phyloP scores from a whole-genome alignment of 2,329 filamentous ascomycete species.

The Sphaerulina populicola region DNA sequence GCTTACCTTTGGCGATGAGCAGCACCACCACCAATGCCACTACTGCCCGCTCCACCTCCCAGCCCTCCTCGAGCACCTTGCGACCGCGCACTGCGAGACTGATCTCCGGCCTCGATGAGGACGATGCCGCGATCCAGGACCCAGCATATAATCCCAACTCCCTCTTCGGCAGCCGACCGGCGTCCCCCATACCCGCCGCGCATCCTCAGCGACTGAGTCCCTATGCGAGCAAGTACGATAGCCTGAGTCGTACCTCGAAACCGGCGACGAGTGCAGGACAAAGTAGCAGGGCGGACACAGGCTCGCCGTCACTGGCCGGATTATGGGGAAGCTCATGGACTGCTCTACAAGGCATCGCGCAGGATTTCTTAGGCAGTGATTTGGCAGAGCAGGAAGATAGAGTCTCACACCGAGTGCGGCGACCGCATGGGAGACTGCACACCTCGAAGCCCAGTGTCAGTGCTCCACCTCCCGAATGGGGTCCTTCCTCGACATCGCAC shows the following conservation, averaged over 20 bases:
- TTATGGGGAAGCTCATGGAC: slow-evolving; percentile 45
- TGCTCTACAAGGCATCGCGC: slow-evolving; percentile 43
- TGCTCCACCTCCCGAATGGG: slow-evolving; percentile 42
- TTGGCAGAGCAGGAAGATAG: slow-evolving; percentile 11
- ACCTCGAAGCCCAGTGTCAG: slow-evolving; percentile 26
- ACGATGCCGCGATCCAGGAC: slow-evolving; percentile 32
- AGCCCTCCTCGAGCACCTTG: slow-evolving; percentile 33
- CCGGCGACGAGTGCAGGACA: slow-evolving; percentile 11
- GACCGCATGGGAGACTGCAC: slow-evolving; percentile 23
- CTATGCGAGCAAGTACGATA: slow-evolving; percentile 6
- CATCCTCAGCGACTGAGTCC: slow-evolving; percentile 24
- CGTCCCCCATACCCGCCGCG: slow-evolving; percentile 38
- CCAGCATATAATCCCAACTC: slow-evolving; percentile 32
- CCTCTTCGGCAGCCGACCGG: slow-evolving; percentile 33
- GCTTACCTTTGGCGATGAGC: slow-evolving; percentile 21
- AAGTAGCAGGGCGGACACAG: slow-evolving; percentile 17
- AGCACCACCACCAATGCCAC: slow-evolving; percentile 19
- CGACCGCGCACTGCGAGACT: slow-evolving; percentile 42
- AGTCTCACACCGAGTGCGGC: slow-evolving; percentile 27
- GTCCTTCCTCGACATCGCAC: slow-evolving; percentile 33
- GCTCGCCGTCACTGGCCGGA: slow-evolving; percentile 33
- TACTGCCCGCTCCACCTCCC: slow-evolving; percentile 20
- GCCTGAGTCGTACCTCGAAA: slow-evolving; percentile 6
- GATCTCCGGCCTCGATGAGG: slow-evolving; percentile 42
- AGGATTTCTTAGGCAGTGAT: slow-evolving; percentile 42